These are phyloP conservation scores for Catharanthus roseus DNA, from an alignment of 257 asterid species.

Conservation along the genomic window DNA sequence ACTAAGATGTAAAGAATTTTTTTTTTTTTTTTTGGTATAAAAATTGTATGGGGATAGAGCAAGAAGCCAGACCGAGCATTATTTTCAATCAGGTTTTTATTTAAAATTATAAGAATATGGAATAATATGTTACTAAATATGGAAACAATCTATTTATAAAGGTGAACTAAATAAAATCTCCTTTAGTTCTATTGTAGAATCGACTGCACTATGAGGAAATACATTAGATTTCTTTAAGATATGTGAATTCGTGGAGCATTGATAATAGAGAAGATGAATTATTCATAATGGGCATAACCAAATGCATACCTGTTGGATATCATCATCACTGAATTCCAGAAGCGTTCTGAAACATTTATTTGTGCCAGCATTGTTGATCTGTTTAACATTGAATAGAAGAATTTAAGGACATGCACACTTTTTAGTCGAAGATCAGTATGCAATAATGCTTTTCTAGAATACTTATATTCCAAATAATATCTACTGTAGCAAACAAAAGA, in stretches of 20 bases:
- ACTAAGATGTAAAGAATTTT: too few relatives aligned
- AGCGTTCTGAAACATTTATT: slow-evolving; percentile 97
- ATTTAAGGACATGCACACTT: slow-evolving; percentile 8
- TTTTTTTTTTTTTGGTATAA: too few relatives aligned
- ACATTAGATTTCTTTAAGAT: neutral
- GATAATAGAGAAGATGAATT: neutral
- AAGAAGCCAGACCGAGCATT: neutral
- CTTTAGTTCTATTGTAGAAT: neutral
- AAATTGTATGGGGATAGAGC: too few relatives aligned
- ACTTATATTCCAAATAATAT: slow-evolving; percentile 71
- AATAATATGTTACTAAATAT: too few relatives aligned
- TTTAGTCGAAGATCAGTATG: slow-evolving; percentile 56
- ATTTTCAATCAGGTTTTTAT: neutral
- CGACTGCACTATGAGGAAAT: neutral
- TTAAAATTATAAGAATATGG: neutral
- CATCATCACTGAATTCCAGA: slow-evolving; percentile 73
- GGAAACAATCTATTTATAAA: neutral
- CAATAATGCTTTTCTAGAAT: slow-evolving; percentile 47
- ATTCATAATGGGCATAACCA: neutral
- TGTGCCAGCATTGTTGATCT: slow-evolving; percentile 97
- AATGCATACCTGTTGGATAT: slow-evolving; percentile 69
- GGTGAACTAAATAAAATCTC: neutral
- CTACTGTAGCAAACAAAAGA: neutral
- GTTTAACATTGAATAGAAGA: slow-evolving; percentile 10
- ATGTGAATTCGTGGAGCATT: neutral